These are phyloP conservation scores for Blastocladiella britannica DNA, from an alignment of 192 early-diverging fungal genomes.

Conservation along the genomic window DNA sequence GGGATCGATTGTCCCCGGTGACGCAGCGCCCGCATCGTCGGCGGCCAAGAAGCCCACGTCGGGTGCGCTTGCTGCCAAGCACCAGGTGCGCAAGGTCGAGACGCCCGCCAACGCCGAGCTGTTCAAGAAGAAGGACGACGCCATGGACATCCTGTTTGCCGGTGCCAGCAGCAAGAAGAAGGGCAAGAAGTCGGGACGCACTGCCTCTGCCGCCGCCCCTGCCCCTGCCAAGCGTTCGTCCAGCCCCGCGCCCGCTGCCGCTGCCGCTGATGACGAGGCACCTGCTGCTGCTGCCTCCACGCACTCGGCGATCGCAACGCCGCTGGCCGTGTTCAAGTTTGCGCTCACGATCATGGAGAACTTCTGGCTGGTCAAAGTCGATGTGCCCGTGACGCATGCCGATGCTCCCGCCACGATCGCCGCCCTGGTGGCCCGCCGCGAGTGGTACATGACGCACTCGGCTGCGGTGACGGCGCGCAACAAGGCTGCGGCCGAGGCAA, in stretches of 20 bases:
- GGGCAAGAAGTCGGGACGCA: constrained; percentile 27
- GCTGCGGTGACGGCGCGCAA: constrained; percentile 58
- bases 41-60: constrained; percentile 6
- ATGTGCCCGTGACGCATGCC: constrained; percentile 45
- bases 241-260: background rate
- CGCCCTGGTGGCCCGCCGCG: constrained; percentile 43
- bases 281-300: no score
- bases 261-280: no score
- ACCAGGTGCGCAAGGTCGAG: constrained; percentile 32
- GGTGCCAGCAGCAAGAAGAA: constrained; percentile 47
- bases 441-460: constrained; percentile 55
- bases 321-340: constrained; percentile 32
- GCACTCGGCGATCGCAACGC: constrained; percentile 8
- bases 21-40: constrained; percentile 13
- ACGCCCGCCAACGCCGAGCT: constrained; percentile 58
- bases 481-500: constrained; percentile 68
- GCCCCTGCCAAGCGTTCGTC: constrained; percentile 9
- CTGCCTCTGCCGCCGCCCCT: constrained; percentile 14
- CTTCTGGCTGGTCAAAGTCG: constrained; percentile 57
- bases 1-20: constrained; percentile 16
- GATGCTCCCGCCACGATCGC: constrained; percentile 50
- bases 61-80: constrained; percentile 16
- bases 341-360: constrained; percentile 58
- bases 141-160: constrained; percentile 34
- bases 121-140: constrained; percentile 46